Evolutionary conservation across 768 basidiomycete genomes (phyloP), one percentile per base, ranked within the genome.

Genomic region (Inosperma sp.): DNA sequence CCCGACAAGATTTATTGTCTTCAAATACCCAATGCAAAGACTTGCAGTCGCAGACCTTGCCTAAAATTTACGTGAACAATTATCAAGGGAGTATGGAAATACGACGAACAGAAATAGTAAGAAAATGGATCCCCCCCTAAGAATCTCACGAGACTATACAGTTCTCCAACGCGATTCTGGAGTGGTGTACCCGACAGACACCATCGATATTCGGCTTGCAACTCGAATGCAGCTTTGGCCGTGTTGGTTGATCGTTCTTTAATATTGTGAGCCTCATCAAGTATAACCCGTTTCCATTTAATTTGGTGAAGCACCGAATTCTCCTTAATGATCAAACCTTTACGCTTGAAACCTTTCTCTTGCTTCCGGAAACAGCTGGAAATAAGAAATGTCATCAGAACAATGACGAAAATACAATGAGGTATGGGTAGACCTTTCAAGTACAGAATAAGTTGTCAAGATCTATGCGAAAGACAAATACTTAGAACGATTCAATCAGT

Each of bases 241-340:
- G 95, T 97, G 63, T 95, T 97, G 1, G 91, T 93, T 3, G 82
- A 71, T 3, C 95, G 82, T 63, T 98, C 95, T 62, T 98, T 98
- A 73, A 98, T 97, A 64, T 94, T 97, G 68, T 97, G 95, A 5
- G 94, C 95, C 72, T 96, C 93, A 58, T 97, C 93, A 36, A 96
- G 79, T 22, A 92, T 72, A 40, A 91, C 76, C 52, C 93, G 73
- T 52, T 84, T 81, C 95, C 96, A 99, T 42, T 85, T 69, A 56
- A 96, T 78, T 49, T 75, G 71, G 64, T 99, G 96, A 50, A 97
- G 59, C 0, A 88, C 83, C 1, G 91, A 94, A 57, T 82, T 83
- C 66, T 97, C 93, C 64, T 88, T 96, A 59, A 98, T 73, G 33
- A 95, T 81, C 52, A 76, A 65, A 30, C 86, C 86, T 60, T 89